Conservation (phyloP, 2,329 filamentous ascomycete species). For the Gnomoniopsis smithogilvyi region DNA sequence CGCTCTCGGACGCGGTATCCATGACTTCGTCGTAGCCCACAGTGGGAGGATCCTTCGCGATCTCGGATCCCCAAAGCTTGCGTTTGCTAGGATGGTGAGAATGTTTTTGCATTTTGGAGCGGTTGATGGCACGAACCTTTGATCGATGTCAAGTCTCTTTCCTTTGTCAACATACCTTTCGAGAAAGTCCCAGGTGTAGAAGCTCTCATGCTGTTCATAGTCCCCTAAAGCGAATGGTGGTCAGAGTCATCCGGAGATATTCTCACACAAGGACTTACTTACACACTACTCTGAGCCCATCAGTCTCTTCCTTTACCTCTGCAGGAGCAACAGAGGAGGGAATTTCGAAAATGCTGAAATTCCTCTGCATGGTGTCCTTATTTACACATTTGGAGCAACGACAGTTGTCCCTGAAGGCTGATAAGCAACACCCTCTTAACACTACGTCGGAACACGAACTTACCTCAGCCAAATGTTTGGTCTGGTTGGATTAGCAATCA, state of each 20-base stretch:
- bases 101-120: no score
- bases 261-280: conserved; percentile 31
- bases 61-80: conserved; percentile 29
- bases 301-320: conserved; percentile 29
- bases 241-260: background rate
- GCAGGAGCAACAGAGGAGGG: conserved; percentile 37
- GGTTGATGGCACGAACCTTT: conserved; percentile 26
- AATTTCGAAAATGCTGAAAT: conserved; percentile 65
- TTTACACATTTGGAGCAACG: conserved; percentile 66
- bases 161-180: conserved; percentile 38
- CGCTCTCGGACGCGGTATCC: conserved; percentile 42
- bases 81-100: conserved; percentile 4
- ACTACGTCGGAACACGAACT: background rate
- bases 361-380: conserved; percentile 66
- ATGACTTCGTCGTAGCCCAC: conserved; percentile 62
- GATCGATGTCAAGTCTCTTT: conserved; percentile 29
- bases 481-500: background rate
- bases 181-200: conserved; percentile 64
- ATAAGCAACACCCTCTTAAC: background rate
- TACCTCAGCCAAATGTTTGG: conserved; percentile 14
- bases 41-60: conserved; percentile 48
- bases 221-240: conserved; percentile 48
- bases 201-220: conserved; percentile 64
- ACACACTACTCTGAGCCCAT: conserved; percentile 50
- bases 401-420: conserved; percentile 63